These are phyloP conservation scores for Lactarius indigo DNA, from an alignment of 768 basidiomycete species.

Conservation along the genomic window DNA sequence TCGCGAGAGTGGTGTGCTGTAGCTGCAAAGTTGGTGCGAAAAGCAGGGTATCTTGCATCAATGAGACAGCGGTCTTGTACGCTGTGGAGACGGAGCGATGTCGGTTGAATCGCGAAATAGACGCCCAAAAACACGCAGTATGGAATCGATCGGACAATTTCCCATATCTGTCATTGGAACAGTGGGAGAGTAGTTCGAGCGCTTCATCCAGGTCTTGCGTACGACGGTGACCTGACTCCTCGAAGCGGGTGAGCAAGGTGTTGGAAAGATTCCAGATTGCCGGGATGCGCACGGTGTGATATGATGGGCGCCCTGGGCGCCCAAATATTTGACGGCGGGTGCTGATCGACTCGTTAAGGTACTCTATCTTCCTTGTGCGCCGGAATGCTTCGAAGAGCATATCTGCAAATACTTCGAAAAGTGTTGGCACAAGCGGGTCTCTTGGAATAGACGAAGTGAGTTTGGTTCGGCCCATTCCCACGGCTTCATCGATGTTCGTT, in stretches of 20 bases:
- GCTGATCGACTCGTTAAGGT: not conserved
- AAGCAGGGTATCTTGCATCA: not conserved
- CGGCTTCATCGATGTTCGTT: not conserved
- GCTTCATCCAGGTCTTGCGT: not conserved
- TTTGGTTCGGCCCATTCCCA: not conserved
- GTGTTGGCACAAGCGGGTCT: not conserved
- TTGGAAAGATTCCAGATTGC: not conserved
- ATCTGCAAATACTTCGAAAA: not conserved
- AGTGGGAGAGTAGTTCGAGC: not conserved
- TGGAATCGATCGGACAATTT: not conserved
- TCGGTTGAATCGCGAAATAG: not conserved
- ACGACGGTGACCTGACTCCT: too few relatives aligned
- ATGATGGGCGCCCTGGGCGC: not conserved
- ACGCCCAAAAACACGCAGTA: not conserved
- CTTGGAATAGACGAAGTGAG: not conserved
- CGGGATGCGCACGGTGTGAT: rapidly evolving
- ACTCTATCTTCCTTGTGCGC: not conserved
- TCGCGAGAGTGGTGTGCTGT: not conserved
- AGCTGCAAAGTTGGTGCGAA: not conserved
- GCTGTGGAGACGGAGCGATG: not conserved
- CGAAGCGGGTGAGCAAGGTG: not conserved
- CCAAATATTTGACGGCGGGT: not conserved
- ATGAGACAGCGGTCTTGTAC: not conserved
- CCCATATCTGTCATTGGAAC: not conserved
- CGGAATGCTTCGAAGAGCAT: not conserved